These are phyloP conservation scores for Leccinum variicolor DNA, from an alignment of 768 basidiomycete genomes.

Conservation along the genomic window DNA sequence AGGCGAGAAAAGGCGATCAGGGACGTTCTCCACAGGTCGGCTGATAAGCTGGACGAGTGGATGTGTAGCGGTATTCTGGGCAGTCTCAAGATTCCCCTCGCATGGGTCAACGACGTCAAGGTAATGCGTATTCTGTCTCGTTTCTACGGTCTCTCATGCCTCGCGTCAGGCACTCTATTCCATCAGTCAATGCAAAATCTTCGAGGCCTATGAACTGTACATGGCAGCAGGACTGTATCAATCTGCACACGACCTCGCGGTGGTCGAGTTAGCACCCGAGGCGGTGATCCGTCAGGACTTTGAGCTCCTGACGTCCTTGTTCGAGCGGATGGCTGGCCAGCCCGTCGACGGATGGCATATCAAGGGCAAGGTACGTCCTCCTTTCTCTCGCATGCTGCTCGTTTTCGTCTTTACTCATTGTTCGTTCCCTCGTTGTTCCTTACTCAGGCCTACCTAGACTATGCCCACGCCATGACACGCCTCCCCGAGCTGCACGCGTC, in stretches of 20 bases:
- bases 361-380: slow-evolving; percentile 67
- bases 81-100: slow-evolving; percentile 73
- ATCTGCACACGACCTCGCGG: slow-evolving; percentile 79
- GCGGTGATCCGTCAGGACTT: slow-evolving; percentile 60
- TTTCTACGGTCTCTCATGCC: not conserved
- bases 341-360: slow-evolving; percentile 74
- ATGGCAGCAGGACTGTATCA: slow-evolving; percentile 66
- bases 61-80: slow-evolving; percentile 66
- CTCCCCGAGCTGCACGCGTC: slow-evolving; percentile 54
- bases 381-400: no score
- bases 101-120: slow-evolving; percentile 92
- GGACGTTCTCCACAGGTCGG: slow-evolving; percentile 72
- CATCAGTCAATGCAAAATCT: slow-evolving; percentile 57
- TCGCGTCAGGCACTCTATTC: slow-evolving; percentile 60
- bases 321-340: slow-evolving; percentile 56
- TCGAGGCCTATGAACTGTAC: slow-evolving; percentile 74
- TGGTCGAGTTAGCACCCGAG: slow-evolving; percentile 85
- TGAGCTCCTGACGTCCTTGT: slow-evolving; percentile 64
- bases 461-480: slow-evolving; percentile 58
- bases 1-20: slow-evolving; percentile 84
- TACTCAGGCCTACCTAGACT: slow-evolving; percentile 66
- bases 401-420: not conserved
- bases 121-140: slow-evolving; percentile 34
- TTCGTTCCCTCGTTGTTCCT: slow-evolving; percentile 6
- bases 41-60: slow-evolving; percentile 67